Conservation (phyloP, 2,329 filamentous ascomycete genomes). For the Sclerotinia subarctica region DNA sequence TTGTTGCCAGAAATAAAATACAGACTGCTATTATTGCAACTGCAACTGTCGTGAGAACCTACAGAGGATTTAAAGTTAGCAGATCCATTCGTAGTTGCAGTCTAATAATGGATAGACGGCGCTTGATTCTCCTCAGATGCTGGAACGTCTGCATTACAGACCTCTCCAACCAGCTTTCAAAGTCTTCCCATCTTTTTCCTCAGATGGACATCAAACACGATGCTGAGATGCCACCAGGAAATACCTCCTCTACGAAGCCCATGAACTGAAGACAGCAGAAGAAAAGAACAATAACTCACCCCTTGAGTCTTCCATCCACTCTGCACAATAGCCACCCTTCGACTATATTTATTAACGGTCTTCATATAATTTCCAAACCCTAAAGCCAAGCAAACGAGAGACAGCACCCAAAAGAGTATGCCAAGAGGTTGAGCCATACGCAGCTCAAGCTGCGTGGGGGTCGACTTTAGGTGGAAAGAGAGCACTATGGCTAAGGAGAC, state of each 20-base stretch:
- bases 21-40: constrained; percentile 63
- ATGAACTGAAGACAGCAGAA: not conserved
- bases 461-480: constrained; percentile 82
- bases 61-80: constrained; percentile 6
- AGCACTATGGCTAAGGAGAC: constrained; percentile 87
- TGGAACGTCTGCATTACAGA: not conserved
- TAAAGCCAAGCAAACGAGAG: constrained; percentile 69
- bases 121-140: not conserved
- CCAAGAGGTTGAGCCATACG: constrained; percentile 81
- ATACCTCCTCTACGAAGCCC: not conserved
- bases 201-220: no score
- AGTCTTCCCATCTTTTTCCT: not conserved
- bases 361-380: constrained; percentile 87
- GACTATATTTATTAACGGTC: constrained; percentile 75
- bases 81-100: not conserved
- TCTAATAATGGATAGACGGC: not conserved
- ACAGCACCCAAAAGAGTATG: constrained; percentile 80
- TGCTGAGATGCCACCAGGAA: no score
- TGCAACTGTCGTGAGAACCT: constrained; percentile 63
- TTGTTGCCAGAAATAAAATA: constrained; percentile 55
- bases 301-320: constrained; percentile 89
- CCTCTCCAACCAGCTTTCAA: not conserved
- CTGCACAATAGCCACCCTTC: constrained; percentile 79
- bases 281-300: constrained; percentile 44
- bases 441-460: constrained; percentile 68